Base-by-base conservation (phyloP, 768 basidiomycete species). In the Boletellus emodensis region DNA sequence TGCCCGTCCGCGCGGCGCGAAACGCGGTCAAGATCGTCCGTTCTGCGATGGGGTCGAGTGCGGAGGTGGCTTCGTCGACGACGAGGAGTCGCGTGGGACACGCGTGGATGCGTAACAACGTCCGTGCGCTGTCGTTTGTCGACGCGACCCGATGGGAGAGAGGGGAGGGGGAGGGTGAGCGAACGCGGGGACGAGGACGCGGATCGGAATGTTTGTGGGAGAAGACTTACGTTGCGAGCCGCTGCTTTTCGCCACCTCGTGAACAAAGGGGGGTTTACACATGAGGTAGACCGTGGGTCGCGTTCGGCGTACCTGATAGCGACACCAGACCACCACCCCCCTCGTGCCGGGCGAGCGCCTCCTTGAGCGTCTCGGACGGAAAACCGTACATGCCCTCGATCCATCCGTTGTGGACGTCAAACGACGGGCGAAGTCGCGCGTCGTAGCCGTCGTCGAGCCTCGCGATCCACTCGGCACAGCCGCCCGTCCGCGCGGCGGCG, bases 11-110 rank as follows among this genome's bases (percentile, higher is more conserved):
- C 24, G 60, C 54, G 1, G 60, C 55, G 4, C 68, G 63, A 32
- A 83, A 61, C 10, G 66, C 63, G 14, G 70, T 55, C 46, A 82
- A 72, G 11, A 84, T 65, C 1, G 73, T 65, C 13, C 69, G 72
- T 59, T 85, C 84, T 0, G 72, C 76, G 39, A 76, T 63, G 9
- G 84, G 74, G 46, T 84, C 83, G 36, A 83, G 55, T 3, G 79
- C 74, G 0, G 81, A 80, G 35, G 73, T 81, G 0, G 82, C 81
- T 58, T 84, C 82, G 52, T 85, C 83, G 3, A 79, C 72, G 3
- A 79, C 72, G 15, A 83, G 65, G 11, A 83, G 73, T 26, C 70
- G 73, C 22, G 75, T 69, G 3, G 73, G 52, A 11, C 63, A 65
- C 20, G 60, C 35, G 15, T 57, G 39, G 1, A 65, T 42, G 34